Evolutionary conservation across 2,329 filamentous ascomycete species (phyloP).

Genomic region (Claviceps arundinis): DNA sequence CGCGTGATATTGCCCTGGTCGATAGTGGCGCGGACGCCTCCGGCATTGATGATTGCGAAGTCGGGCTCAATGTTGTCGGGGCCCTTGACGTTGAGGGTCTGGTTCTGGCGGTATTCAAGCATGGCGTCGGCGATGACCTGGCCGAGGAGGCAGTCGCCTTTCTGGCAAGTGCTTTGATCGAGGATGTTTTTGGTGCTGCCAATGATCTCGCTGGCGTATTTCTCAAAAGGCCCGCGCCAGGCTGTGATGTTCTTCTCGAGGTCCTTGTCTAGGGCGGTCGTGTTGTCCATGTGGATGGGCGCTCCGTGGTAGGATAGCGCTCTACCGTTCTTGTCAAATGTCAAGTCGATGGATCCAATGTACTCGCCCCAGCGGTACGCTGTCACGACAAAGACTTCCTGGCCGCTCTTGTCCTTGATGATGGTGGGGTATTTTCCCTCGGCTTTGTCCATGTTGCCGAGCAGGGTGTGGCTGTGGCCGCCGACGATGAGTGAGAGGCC

Average conservation of each 20-base stretch:
- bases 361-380: constrained; percentile 58
- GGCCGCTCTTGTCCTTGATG: constrained; percentile 43
- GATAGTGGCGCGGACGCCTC: constrained; percentile 51
- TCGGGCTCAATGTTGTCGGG: constrained; percentile 24
- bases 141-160: constrained; percentile 43
- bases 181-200: constrained; percentile 34
- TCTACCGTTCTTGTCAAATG: constrained; percentile 46
- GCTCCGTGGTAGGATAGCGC: constrained; percentile 50
- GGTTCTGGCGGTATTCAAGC: constrained; percentile 43
- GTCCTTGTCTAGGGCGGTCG: constrained; percentile 39
- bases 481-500: constrained; percentile 58
- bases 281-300: constrained; percentile 51
- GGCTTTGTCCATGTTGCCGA: constrained; percentile 45
- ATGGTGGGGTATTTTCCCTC: constrained; percentile 52
- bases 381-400: constrained; percentile 56
- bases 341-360: constrained; percentile 53
- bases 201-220: constrained; percentile 34
- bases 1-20: constrained; percentile 47
- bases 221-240: constrained; percentile 49
- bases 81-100: constrained; percentile 16
- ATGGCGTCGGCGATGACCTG: constrained; percentile 46
- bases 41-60: constrained; percentile 51
- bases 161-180: constrained; percentile 45
- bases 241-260: constrained; percentile 44
- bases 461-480: constrained; percentile 45